Conservation (phyloP, 805 yeast species). For the Candida insectorum region DNA sequence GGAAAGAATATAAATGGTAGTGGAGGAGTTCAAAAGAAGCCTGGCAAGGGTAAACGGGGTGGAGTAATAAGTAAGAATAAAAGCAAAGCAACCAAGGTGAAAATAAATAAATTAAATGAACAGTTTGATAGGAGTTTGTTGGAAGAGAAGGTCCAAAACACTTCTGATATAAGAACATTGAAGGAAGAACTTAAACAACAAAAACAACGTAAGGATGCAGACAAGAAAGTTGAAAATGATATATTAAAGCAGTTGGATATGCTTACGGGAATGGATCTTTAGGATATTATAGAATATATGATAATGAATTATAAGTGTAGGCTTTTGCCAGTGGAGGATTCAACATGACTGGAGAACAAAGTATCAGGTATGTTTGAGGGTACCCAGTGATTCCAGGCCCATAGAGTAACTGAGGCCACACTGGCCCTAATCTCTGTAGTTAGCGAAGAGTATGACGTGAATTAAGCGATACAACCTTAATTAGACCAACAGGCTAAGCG, state of each 20-base stretch:
- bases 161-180: slow-evolving; percentile 32
- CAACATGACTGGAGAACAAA: no score
- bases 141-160: slow-evolving; percentile 18
- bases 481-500: no score
- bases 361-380: no score
- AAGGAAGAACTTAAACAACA: slow-evolving; percentile 40
- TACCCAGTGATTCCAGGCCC: no score
- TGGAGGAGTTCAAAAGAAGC: slow-evolving; percentile 1
- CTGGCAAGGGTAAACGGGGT: slow-evolving; percentile 6
- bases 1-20: neutral
- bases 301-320: no score
- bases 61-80: slow-evolving; percentile 12
- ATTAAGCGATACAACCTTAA: no score
- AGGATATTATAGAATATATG: no score
- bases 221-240: slow-evolving; percentile 38
- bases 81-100: slow-evolving; percentile 28
- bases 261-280: slow-evolving; percentile 44
- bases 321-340: no score
- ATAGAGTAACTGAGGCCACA: no score
- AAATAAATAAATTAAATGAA: slow-evolving; percentile 33
- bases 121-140: slow-evolving; percentile 18
- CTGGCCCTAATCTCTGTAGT: no score
- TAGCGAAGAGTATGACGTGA: no score
- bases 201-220: slow-evolving; percentile 21
- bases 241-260: slow-evolving; percentile 45